Evolutionary conservation across 2,329 filamentous ascomycete genomes (phyloP).

Genomic region (Microsporum audouinii): DNA sequence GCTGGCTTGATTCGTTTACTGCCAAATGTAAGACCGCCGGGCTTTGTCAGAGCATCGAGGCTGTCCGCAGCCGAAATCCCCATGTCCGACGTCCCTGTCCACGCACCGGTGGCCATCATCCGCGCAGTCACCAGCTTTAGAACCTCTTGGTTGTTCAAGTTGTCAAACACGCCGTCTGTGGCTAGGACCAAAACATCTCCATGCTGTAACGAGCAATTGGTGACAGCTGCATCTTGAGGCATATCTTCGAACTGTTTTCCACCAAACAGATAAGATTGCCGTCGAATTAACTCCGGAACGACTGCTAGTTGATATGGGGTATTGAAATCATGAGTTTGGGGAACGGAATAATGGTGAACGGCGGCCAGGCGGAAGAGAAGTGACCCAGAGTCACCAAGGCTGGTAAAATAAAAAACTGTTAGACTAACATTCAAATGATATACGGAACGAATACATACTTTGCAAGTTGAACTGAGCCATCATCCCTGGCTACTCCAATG

Average conservation of each 20-base stretch:
- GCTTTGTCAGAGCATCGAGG: slow-evolving; percentile 44
- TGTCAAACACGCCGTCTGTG: slow-evolving; percentile 93
- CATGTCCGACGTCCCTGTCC: slow-evolving; percentile 50
- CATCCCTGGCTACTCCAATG: slow-evolving; percentile 61
- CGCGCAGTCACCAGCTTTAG: slow-evolving; percentile 64
- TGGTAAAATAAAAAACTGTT: slow-evolving; percentile 17
- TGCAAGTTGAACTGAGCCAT: slow-evolving; percentile 72
- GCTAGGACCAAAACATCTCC: slow-evolving; percentile 91
- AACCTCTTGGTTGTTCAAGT: slow-evolving; percentile 82
- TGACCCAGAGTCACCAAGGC: slow-evolving; percentile 85
- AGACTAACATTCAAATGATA: background rate
- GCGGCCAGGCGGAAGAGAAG: slow-evolving; percentile 75
- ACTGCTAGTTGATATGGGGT: slow-evolving; percentile 91
- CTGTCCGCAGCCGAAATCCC: slow-evolving; percentile 54
- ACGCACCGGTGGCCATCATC: slow-evolving; percentile 65
- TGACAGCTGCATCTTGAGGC: slow-evolving; percentile 72
- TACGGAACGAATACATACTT: slow-evolving; percentile 43
- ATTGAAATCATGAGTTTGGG: slow-evolving; percentile 95
- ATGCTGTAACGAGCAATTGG: slow-evolving; percentile 64
- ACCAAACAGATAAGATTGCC: slow-evolving; percentile 72
- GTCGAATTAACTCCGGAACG: slow-evolving; percentile 66
- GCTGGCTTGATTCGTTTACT: slow-evolving; percentile 11
- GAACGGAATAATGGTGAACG: slow-evolving; percentile 68
- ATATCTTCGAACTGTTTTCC: slow-evolving; percentile 70
- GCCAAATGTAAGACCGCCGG: slow-evolving; percentile 31